phyloP scores from a whole-genome alignment of 2,329 filamentous ascomycete species.

The Ophioceras dolichostomum region DNA sequence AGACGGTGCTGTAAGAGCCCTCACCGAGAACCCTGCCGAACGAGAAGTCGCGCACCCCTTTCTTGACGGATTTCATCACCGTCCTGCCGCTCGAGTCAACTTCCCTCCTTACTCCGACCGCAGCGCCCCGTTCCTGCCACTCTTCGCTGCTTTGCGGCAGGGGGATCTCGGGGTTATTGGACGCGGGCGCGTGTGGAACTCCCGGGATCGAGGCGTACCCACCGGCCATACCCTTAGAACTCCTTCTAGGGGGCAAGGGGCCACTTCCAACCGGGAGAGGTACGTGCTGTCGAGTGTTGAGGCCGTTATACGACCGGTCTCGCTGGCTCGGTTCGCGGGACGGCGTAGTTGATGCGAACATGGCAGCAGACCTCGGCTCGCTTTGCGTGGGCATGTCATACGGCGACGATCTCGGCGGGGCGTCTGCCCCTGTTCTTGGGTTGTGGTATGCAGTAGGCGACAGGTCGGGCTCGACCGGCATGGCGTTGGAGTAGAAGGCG shows the following conservation, averaged over 20 bases:
- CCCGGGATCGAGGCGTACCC: conserved; percentile 34
- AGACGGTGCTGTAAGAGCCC: conserved; percentile 94
- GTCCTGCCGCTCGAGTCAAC: conserved; percentile 75
- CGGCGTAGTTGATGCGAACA: conserved; percentile 47
- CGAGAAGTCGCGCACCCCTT: conserved; percentile 92
- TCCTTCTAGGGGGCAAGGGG: conserved; percentile 60
- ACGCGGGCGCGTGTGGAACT: conserved; percentile 26
- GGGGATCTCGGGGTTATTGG: conserved; percentile 24
- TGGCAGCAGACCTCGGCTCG: conserved; percentile 48
- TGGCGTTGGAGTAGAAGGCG: conserved; percentile 15
- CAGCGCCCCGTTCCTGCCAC: conserved; percentile 93
- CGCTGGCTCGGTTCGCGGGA: conserved; percentile 49
- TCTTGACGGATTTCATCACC: conserved; percentile 77
- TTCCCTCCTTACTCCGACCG: conserved; percentile 69
- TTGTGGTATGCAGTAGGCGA: conserved; percentile 13
- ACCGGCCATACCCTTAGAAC: conserved; percentile 58
- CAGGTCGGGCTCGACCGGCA: conserved; percentile 18
- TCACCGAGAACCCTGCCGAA: conserved; percentile 88
- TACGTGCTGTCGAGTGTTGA: conserved; percentile 38
- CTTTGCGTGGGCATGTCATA: conserved; percentile 42
- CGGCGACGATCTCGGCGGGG: conserved; percentile 44
- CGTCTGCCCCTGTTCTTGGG: too few species aligned
- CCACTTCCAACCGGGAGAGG: conserved; percentile 38
- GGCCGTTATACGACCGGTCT: conserved; percentile 10
- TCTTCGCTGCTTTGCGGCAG: conserved; percentile 62